Percentiles rank a stretch among this genome's conserved stretches.
phyloP scores from a whole-genome alignment of 257 asterid genomes.

The Plantago elongata region DNA sequence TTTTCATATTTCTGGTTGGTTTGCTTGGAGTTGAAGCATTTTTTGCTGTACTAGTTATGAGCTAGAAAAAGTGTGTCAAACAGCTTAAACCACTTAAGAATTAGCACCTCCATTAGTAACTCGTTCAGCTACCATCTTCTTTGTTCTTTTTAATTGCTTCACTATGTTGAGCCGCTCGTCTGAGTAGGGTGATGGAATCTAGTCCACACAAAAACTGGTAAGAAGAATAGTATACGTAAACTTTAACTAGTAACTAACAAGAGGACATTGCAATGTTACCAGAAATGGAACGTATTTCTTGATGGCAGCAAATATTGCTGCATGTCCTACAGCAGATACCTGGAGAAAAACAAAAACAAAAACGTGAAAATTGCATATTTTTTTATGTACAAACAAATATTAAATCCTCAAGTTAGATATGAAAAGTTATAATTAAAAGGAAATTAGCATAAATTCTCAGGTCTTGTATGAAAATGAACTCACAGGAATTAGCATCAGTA shows the following conservation, averaged over 20 bases:
- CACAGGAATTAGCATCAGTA: constrained; percentile 80
- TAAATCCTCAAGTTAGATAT: background rate
- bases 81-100: constrained; percentile 23
- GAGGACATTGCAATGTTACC: constrained; percentile 29
- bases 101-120: constrained; percentile 25
- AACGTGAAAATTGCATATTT: background rate
- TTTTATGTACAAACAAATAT: background rate
- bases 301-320: constrained; percentile 80
- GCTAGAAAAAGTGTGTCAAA: background rate
- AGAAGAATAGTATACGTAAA: background rate
- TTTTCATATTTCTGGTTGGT: too few relatives aligned
- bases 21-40: background rate
- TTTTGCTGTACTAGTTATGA: background rate
- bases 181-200: constrained; percentile 84
- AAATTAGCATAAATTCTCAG: too few relatives aligned
- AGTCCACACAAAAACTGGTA: constrained; percentile 14
- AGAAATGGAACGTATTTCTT: constrained; percentile 59
- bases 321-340: constrained; percentile 87
- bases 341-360: constrained; percentile 20
- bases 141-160: constrained; percentile 70
- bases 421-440: too few relatives aligned
- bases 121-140: constrained; percentile 45
- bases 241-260: background rate
- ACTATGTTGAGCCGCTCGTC: constrained; percentile 53
- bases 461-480: constrained; percentile 17